phyloP scores from a whole-genome alignment of 2,329 filamentous ascomycete species.

The Neospermospora avenae region DNA sequence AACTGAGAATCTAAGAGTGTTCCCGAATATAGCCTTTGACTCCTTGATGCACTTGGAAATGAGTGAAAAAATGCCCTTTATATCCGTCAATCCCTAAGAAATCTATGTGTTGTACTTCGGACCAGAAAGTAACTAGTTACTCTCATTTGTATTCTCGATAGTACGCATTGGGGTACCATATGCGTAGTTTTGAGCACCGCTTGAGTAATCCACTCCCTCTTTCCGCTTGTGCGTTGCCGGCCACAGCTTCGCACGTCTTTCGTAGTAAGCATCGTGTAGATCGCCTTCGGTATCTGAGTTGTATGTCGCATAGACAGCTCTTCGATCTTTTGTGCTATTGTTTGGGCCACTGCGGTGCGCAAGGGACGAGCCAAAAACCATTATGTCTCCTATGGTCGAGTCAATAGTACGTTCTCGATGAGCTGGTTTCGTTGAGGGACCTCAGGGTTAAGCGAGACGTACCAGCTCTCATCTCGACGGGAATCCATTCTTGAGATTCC shows the following conservation, averaged over 20 bases:
- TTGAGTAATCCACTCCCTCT: slow-evolving; percentile 36
- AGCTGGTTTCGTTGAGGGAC: background rate
- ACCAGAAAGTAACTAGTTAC: background rate
- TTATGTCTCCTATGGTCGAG: slow-evolving; percentile 31
- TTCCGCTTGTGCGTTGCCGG: slow-evolving; percentile 40
- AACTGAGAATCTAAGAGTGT: no score
- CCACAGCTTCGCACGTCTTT: slow-evolving; percentile 39
- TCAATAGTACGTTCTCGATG: background rate
- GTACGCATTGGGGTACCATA: slow-evolving; percentile 41
- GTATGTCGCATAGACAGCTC: slow-evolving; percentile 43
- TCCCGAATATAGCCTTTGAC: no score
- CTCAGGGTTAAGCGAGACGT: slow-evolving; percentile 8
- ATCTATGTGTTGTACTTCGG: background rate
- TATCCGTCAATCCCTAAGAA: background rate
- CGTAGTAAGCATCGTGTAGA: slow-evolving; percentile 42
- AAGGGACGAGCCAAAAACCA: slow-evolving; percentile 37
- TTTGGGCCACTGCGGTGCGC: slow-evolving; percentile 36
- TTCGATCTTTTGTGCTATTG: slow-evolving; percentile 34
- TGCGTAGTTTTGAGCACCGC: slow-evolving; percentile 36
- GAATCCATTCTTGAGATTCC: slow-evolving; percentile 32
- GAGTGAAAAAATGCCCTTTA: background rate
- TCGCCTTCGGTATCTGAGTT: slow-evolving; percentile 40
- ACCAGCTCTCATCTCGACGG: slow-evolving; percentile 35
- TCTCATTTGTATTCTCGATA: slow-evolving; percentile 25
- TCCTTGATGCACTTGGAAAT: no score